A percentile compares a stretch with the other conserved stretches of the same genome.
Evolutionary conservation across 495 filamentous ascomycete species (phyloP).

Genomic region (Chaetomium tenue): DNA sequence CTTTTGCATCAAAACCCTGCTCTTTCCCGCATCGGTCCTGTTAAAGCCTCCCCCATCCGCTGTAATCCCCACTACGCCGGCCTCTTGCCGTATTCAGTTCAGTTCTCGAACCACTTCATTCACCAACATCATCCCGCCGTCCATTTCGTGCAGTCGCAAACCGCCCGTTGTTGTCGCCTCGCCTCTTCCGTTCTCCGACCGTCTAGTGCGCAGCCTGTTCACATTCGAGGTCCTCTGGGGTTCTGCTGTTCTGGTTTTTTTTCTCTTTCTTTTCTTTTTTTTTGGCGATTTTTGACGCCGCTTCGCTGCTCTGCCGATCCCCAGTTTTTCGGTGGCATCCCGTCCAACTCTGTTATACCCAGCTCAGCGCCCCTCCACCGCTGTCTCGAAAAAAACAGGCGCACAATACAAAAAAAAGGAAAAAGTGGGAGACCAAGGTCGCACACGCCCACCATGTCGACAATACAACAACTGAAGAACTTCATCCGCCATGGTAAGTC

Average conservation of each 20-base stretch:
- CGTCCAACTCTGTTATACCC: neutral
- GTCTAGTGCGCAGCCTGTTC: neutral
- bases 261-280: neutral
- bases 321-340: slow-evolving; percentile 7
- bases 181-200: neutral
- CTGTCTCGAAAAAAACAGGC: neutral
- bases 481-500: slow-evolving; percentile 87
- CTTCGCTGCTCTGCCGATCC: neutral
- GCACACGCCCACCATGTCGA: slow-evolving; percentile 58
- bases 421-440: neutral
- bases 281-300: neutral
- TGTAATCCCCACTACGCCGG: slow-evolving; percentile 2
- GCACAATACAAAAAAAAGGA: neutral
- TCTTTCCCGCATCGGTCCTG: slow-evolving; percentile 11
- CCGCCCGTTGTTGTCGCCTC: neutral
- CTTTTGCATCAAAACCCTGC: slow-evolving; percentile 5
- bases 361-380: neutral
- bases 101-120: neutral
- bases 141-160: neutral
- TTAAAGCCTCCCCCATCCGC: slow-evolving; percentile 13
- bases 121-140: neutral
- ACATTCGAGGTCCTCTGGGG: neutral
- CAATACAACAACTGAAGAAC: slow-evolving; percentile 82
- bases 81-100: neutral
- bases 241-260: neutral